Percentiles rank a stretch among this genome's conserved stretches.
phyloP scores from a whole-genome alignment of 768 basidiomycete genomes.

The Lentinula detonsa region DNA sequence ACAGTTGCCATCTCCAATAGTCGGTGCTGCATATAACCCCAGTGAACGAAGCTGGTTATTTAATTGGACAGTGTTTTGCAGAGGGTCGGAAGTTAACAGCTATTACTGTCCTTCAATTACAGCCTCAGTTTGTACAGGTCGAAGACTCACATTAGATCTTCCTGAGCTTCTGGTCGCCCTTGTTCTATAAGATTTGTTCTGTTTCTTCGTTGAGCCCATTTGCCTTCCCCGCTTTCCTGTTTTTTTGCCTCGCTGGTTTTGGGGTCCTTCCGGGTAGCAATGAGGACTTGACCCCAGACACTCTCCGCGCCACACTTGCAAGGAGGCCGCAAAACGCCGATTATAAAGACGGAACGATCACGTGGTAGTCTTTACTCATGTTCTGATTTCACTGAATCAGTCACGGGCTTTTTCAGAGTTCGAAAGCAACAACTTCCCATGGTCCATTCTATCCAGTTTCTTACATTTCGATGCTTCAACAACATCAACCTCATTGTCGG shows the following conservation, averaged over 20 bases:
- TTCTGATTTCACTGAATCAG: too few species aligned
- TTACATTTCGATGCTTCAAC: too few species aligned
- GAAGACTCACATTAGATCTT: slow-evolving; percentile 5
- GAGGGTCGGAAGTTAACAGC: slow-evolving; percentile 52
- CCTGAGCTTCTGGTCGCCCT: neutral
- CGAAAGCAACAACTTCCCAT: too few species aligned
- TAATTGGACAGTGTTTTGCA: slow-evolving; percentile 59
- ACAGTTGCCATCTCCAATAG: slow-evolving; percentile 89
- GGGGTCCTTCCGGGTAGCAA: neutral
- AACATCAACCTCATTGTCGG: too few species aligned
- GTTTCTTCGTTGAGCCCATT: slow-evolving; percentile 8
- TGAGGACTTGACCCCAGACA: neutral
- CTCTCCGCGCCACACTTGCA: neutral
- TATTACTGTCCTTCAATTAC: slow-evolving; percentile 7
- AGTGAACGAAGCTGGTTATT: slow-evolving; percentile 67
- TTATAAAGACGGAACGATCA: neutral
- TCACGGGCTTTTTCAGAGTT: too few species aligned
- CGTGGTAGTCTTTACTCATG: neutral
- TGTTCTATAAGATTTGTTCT: slow-evolving; percentile 6
- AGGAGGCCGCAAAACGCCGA: neutral
- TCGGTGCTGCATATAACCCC: slow-evolving; percentile 83
- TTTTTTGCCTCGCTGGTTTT: neutral
- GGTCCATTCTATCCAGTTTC: too few species aligned
- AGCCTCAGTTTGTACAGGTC: neutral
- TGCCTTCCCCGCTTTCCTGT: neutral